phyloP scores from a whole-genome alignment of 2,329 filamentous ascomycete species.

The Trichoderma harzianum region DNA sequence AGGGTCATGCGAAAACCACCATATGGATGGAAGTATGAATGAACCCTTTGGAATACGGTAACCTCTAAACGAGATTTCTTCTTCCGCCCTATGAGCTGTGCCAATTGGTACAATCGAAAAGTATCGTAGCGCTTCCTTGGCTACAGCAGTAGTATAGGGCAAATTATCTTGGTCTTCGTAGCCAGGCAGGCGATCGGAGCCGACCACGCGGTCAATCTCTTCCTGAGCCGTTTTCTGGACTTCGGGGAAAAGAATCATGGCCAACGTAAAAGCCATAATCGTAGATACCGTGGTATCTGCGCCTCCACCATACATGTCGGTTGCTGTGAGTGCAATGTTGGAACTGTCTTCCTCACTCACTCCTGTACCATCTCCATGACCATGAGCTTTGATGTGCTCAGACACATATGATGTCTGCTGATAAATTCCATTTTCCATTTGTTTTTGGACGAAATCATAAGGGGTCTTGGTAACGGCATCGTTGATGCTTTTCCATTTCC shows the following conservation, averaged over 20 bases:
- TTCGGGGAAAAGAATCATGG: neutral
- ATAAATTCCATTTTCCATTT: neutral
- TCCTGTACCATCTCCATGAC: neutral
- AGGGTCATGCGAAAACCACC: slow-evolving; percentile 11
- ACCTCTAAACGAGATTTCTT: neutral
- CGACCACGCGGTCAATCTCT: slow-evolving; percentile 6
- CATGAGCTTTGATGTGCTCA: neutral
- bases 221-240: slow-evolving; percentile 9
- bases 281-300: neutral
- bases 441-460: neutral
- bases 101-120: neutral
- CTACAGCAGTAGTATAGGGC: neutral
- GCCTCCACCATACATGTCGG: neutral
- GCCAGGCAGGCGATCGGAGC: neutral
- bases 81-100: neutral
- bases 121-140: neutral
- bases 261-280: neutral
- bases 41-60: slow-evolving; percentile 12
- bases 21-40: neutral
- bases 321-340: neutral
- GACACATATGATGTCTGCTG: neutral
- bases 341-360: neutral
- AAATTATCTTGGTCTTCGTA: neutral
- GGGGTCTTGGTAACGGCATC: neutral
- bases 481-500: neutral